These are phyloP conservation scores for Sarocladium strictum DNA, from an alignment of 2,329 filamentous ascomycete species.

Conservation along the genomic window DNA sequence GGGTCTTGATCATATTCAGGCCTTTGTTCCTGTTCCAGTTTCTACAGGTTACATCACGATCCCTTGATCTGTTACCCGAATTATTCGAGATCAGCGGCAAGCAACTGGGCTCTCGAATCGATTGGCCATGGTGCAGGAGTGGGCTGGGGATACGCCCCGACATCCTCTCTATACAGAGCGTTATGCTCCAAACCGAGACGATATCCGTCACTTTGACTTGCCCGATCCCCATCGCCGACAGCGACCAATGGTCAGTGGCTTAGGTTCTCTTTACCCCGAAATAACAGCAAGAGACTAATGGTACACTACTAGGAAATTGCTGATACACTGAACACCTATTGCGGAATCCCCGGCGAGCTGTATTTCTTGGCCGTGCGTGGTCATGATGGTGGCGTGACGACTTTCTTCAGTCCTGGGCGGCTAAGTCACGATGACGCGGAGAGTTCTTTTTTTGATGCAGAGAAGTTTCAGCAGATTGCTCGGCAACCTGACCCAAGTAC, in stretches of 20 bases:
- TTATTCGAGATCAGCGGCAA: background rate
- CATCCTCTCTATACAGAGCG: slow-evolving; percentile 17
- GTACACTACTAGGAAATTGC: slow-evolving; percentile 37
- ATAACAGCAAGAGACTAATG: background rate
- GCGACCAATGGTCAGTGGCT: slow-evolving; percentile 31
- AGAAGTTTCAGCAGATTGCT: slow-evolving; percentile 34
- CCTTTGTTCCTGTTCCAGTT: too few relatives aligned
- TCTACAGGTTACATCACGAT: too few relatives aligned
- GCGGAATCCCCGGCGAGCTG: slow-evolving; percentile 42
- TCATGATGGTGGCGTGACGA: slow-evolving; percentile 40
- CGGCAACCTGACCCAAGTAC: slow-evolving; percentile 32
- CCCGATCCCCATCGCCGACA: slow-evolving; percentile 24
- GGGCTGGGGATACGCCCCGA: slow-evolving; percentile 32
- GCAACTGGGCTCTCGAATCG: background rate
- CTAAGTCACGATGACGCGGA: slow-evolving; percentile 31
- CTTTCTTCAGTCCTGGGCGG: slow-evolving; percentile 38
- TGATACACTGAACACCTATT: slow-evolving; percentile 44
- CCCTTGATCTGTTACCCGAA: too few relatives aligned
- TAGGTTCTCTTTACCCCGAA: too few relatives aligned
- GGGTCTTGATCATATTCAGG: too few relatives aligned
- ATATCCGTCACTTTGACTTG: background rate
- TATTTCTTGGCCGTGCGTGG: slow-evolving; percentile 48
- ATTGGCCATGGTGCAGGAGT: slow-evolving; percentile 34
- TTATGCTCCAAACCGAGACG: slow-evolving; percentile 15
- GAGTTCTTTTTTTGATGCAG: slow-evolving; percentile 39